Conservation (phyloP, 1,284 basidiomycete genomes). For the Malassezia caprae region DNA sequence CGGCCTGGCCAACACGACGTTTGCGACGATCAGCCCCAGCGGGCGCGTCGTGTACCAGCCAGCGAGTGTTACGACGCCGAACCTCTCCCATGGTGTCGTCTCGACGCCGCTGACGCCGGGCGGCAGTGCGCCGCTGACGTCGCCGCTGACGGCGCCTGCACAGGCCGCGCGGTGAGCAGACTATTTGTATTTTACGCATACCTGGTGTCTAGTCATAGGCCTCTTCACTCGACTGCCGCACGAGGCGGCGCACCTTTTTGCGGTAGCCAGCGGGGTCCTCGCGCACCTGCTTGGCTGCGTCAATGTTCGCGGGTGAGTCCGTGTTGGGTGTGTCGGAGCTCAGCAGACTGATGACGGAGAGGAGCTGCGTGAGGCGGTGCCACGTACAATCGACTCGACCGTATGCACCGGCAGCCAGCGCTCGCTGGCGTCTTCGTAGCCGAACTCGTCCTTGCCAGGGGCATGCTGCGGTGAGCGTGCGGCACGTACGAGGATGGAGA, state of each 20-base stretch:
- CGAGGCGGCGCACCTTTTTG: conserved; percentile 43
- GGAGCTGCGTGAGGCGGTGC: conserved; percentile 56
- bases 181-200: conserved; percentile 4
- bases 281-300: conserved; percentile 56
- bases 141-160: not conserved
- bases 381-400: conserved; percentile 85
- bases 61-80: conserved; percentile 3
- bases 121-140: not conserved
- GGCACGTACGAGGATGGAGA: conserved; percentile 71
- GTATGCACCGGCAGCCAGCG: conserved; percentile 95
- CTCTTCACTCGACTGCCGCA: conserved; percentile 43
- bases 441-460: conserved; percentile 93
- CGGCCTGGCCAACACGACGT: conserved; percentile 30
- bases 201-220: conserved; percentile 16
- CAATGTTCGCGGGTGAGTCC: conserved; percentile 93
- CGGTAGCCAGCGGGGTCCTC: conserved; percentile 44
- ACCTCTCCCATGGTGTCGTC: not conserved
- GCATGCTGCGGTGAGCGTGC: conserved; percentile 59
- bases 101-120: conserved; percentile 7
- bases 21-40: not conserved
- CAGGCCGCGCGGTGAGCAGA: not conserved
- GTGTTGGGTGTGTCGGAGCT: conserved; percentile 84
- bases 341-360: conserved; percentile 90
- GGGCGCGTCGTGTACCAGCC: conserved; percentile 11
- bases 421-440: conserved; percentile 94